Percentiles rank a stretch among this genome's conserved stretches.
phyloP scores from a whole-genome alignment of 352 stramenopile genomes.

The Peronospora belbahrii region DNA sequence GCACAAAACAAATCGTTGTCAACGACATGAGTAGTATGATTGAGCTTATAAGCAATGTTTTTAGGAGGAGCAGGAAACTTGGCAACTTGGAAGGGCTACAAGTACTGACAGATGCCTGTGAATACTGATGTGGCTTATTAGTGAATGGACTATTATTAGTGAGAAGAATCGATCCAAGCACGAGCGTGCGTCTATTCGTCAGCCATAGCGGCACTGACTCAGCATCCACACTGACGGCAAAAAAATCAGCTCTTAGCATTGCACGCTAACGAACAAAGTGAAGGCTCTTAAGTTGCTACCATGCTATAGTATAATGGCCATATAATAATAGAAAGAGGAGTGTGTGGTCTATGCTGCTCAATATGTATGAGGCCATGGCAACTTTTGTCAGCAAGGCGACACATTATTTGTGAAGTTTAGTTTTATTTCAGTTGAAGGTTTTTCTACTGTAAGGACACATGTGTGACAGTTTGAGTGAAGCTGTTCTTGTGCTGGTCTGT shows the following conservation, averaged over 20 bases:
- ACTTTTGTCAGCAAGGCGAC: background rate
- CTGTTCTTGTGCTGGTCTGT: conserved; percentile 46
- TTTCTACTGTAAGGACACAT: conserved; percentile 3
- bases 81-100: conserved; percentile 1
- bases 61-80: conserved; percentile 25
- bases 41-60: background rate
- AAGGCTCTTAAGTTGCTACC: background rate
- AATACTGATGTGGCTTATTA: background rate
- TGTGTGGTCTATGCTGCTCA: background rate
- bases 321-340: conserved; percentile 5
- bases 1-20: background rate
- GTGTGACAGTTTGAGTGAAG: conserved; percentile 6
- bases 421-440: conserved; percentile 8
- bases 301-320: conserved; percentile 2
- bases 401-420: background rate
- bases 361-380: conserved; percentile 4
- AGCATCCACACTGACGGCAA: conserved; percentile 33
- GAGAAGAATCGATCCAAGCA: background rate
- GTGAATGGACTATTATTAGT: background rate
- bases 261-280: conserved; percentile 10
- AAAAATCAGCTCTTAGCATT: conserved; percentile 16
- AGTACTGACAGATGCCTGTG: conserved; percentile 15
- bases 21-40: background rate
- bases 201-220: conserved; percentile 24
- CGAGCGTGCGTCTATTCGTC: background rate